Percentiles rank a stretch among this genome's conserved stretches.
Conservation (phyloP, 257 asterid genomes). For the Ophiorrhiza pumila region DNA sequence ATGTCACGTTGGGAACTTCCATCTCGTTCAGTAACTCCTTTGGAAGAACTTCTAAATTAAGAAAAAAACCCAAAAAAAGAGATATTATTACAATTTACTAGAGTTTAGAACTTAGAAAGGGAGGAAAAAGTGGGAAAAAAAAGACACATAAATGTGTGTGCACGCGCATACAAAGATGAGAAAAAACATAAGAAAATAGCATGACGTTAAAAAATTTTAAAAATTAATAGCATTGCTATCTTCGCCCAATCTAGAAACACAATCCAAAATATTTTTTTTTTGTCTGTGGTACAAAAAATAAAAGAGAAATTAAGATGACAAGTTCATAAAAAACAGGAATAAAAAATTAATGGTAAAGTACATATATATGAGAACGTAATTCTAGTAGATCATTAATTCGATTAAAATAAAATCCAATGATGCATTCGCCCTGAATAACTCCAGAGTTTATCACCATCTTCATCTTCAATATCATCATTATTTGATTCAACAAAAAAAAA, state of each 20-base stretch:
- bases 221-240: background rate
- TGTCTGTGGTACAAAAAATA: too few species aligned
- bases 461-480: too few species aligned
- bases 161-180: background rate
- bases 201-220: background rate
- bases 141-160: background rate
- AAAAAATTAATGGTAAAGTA: too few species aligned
- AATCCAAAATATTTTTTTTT: constrained; percentile 13
- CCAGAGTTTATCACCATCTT: too few species aligned
- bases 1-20: constrained; percentile 13
- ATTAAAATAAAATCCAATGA: too few species aligned
- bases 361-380: too few species aligned
- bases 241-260: constrained; percentile 11
- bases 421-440: too few species aligned
- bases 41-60: constrained; percentile 21
- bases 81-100: too few species aligned
- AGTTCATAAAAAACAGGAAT: too few species aligned
- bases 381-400: too few species aligned
- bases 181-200: background rate
- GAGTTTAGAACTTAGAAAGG: background rate
- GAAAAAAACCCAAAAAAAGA: background rate
- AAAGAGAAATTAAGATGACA: too few species aligned
- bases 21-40: constrained; percentile 6
- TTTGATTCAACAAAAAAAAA: too few species aligned
- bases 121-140: background rate